A percentile compares a stretch with the other conserved stretches of the same genome.
These are phyloP conservation scores for Xerocomellus chrysenteron DNA, from an alignment of 768 basidiomycete genomes.

Conservation along the genomic window DNA sequence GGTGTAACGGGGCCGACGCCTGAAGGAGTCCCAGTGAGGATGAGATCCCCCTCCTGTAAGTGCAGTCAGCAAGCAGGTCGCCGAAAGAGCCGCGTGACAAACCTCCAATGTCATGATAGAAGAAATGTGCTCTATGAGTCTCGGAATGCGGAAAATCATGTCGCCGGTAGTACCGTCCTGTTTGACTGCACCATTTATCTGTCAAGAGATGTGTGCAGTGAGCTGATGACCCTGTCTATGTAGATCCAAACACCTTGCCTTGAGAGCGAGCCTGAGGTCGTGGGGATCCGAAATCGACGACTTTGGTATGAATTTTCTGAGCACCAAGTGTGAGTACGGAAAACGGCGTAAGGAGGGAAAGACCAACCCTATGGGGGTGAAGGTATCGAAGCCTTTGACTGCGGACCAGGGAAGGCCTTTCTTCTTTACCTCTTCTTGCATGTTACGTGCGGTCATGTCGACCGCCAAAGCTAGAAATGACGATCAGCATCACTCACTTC, in stretches of 20 bases:
- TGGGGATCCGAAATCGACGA: constrained; percentile 66
- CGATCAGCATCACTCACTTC: neutral
- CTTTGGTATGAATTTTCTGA: constrained; percentile 81
- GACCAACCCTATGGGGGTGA: constrained; percentile 82
- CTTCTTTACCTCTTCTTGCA: constrained; percentile 91
- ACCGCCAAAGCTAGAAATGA: constrained; percentile 72
- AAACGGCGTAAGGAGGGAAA: neutral
- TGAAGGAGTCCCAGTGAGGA: constrained; percentile 89
- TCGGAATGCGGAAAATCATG: constrained; percentile 92
- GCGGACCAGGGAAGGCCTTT: constrained; percentile 97
- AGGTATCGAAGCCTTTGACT: constrained; percentile 96
- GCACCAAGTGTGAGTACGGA: constrained; percentile 2
- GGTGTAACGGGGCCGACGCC: constrained; percentile 80
- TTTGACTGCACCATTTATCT: constrained; percentile 83
- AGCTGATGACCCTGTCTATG: neutral
- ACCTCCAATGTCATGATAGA: constrained; percentile 98
- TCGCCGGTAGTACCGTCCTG: constrained; percentile 84
- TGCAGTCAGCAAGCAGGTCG: neutral
- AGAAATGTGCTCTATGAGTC: constrained; percentile 85
- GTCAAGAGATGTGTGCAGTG: neutral
- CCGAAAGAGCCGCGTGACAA: constrained; percentile 8
- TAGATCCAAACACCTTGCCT: constrained; percentile 41
- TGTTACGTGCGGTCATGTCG: constrained; percentile 94
- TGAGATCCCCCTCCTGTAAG: constrained; percentile 81
- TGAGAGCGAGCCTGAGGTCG: constrained; percentile 72